These are phyloP conservation scores for Endotrypanum monterogeii DNA, from an alignment of 208 protist genomes.

Conservation along the genomic window DNA sequence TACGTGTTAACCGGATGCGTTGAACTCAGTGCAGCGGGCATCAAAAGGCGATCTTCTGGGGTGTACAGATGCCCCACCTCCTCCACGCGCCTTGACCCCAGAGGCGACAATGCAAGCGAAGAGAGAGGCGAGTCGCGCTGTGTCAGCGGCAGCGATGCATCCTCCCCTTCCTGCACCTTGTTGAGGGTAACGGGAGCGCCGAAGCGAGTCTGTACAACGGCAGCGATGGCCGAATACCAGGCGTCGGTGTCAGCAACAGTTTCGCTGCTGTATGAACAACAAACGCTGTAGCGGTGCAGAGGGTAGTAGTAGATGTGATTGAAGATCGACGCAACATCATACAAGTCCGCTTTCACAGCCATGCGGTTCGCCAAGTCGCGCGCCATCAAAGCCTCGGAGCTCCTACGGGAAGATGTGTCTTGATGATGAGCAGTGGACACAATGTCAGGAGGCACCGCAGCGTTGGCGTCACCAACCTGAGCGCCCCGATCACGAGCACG, in stretches of 20 bases:
- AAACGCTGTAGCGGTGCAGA: constrained; percentile 41
- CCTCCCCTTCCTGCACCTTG: neutral
- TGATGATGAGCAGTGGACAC: neutral
- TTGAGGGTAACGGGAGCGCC: constrained; percentile 2
- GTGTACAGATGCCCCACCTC: constrained; percentile 22
- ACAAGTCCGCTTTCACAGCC: constrained; percentile 26
- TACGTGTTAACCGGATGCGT: constrained; percentile 13
- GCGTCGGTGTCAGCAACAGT: constrained; percentile 30
- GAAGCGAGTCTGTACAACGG: constrained; percentile 31
- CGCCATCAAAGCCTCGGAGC: neutral
- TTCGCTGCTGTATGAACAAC: constrained; percentile 37
- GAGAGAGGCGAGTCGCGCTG: constrained; percentile 18
- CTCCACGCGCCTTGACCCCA: constrained; percentile 3
- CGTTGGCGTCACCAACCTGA: neutral
- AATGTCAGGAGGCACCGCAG: neutral
- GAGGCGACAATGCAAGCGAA: constrained; percentile 12
- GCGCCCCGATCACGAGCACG: neutral
- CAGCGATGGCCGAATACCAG: constrained; percentile 54
- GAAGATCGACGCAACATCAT: constrained; percentile 35
- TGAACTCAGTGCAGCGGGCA: constrained; percentile 13
- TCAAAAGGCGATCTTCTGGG: constrained; percentile 12
- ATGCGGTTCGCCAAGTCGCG: constrained; percentile 15
- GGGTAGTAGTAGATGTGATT: constrained; percentile 65
- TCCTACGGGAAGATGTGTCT: neutral
- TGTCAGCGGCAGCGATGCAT: constrained; percentile 1